These are phyloP conservation scores for Gracilaria gracilis DNA, from an alignment of 23 red algal species.

Conservation along the genomic window DNA sequence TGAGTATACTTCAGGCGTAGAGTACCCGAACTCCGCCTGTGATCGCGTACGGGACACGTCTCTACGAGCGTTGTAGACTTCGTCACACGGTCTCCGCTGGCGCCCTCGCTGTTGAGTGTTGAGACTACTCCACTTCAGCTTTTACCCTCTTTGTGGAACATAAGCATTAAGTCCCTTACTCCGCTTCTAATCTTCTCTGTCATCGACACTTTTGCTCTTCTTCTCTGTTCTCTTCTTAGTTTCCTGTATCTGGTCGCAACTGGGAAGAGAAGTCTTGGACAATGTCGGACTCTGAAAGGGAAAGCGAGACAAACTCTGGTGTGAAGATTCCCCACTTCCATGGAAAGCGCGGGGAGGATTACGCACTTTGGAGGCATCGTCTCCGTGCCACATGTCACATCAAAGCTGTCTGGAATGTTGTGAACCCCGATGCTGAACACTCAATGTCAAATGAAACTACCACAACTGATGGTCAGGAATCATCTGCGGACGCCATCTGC, in stretches of 20 bases:
- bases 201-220: too few relatives aligned
- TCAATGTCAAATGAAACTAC: not conserved
- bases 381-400: not conserved
- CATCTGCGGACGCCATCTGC: not conserved
- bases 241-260: not conserved
- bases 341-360: conserved; percentile 18
- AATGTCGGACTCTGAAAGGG: conserved; percentile 22
- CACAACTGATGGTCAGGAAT: not conserved
- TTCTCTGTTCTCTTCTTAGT: not conserved
- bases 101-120: not conserved
- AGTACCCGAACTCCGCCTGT: conserved; percentile 14
- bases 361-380: not conserved
- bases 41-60: conserved; percentile 14
- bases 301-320: conserved; percentile 1
- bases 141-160: not conserved
- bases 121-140: not conserved
- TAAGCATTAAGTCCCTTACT: not conserved
- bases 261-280: not conserved
- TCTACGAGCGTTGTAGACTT: not conserved
- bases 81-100: not conserved
- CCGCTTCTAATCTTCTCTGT: not conserved
- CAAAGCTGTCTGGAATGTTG: not conserved
- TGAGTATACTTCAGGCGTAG: conserved; percentile 10
- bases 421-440: not conserved
- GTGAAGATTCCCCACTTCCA: conserved; percentile 22